phyloP scores from a whole-genome alignment of 1,284 basidiomycete species.

The Kalmanozyma brasiliensis region DNA sequence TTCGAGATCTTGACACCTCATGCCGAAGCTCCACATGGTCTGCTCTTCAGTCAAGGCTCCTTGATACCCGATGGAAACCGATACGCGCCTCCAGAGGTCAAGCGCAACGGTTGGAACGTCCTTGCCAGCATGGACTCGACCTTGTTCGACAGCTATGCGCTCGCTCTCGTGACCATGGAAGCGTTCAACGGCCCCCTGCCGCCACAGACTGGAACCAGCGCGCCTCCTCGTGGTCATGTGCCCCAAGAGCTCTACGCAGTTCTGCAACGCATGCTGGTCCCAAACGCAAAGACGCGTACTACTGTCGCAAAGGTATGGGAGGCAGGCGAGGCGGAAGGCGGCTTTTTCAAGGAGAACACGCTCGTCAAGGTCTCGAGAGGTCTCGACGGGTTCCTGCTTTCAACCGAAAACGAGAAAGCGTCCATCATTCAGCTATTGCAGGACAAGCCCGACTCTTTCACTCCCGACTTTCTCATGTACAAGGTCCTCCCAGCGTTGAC shows the following conservation, averaged over 20 bases:
- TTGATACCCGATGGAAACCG: slow-evolving; percentile 61
- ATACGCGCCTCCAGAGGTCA: slow-evolving; percentile 83
- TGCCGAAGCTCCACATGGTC: slow-evolving; percentile 65
- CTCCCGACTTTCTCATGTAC: slow-evolving; percentile 85
- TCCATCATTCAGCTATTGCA: slow-evolving; percentile 68
- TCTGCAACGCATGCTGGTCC: slow-evolving; percentile 88
- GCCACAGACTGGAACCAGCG: slow-evolving; percentile 76
- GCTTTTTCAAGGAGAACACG: slow-evolving; percentile 86
- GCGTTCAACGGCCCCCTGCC: slow-evolving; percentile 60
- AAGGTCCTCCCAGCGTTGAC: slow-evolving; percentile 88
- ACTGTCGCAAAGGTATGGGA: slow-evolving; percentile 70
- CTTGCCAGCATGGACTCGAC: slow-evolving; percentile 41
- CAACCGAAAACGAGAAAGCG: slow-evolving; percentile 83
- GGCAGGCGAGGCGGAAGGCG: slow-evolving; percentile 69
- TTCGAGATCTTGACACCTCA: slow-evolving; percentile 83
- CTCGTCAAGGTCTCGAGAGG: slow-evolving; percentile 86
- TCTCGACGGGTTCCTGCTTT: slow-evolving; percentile 86
- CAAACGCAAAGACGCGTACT: slow-evolving; percentile 82
- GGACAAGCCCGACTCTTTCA: slow-evolving; percentile 71
- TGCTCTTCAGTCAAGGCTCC: slow-evolving; percentile 51
- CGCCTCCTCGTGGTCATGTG: slow-evolving; percentile 80
- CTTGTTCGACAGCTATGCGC: slow-evolving; percentile 56
- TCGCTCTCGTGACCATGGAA: slow-evolving; percentile 58
- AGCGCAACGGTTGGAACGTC: slow-evolving; percentile 78
- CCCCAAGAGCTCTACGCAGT: slow-evolving; percentile 80